Evolutionary conservation across 805 yeast genomes (phyloP).

Genomic region (Saccharomyces jurei): DNA sequence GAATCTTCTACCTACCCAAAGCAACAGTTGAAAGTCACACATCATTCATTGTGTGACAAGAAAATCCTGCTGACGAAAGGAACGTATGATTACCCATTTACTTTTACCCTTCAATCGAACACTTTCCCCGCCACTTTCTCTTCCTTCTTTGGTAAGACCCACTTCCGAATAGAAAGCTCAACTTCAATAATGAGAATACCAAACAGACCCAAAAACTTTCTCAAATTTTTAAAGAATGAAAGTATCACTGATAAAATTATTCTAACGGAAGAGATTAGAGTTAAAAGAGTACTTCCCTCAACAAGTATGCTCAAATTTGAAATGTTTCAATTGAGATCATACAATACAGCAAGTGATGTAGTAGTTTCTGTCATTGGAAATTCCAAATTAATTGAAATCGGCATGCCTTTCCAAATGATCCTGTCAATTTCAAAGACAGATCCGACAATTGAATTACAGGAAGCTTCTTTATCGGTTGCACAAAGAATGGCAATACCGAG

Average conservation of each 20-base stretch:
- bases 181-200: conserved; percentile 2
- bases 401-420: conserved; percentile 7
- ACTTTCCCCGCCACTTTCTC: conserved; percentile 8
- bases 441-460: conserved; percentile 2
- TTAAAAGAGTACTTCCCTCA: conserved; percentile 11
- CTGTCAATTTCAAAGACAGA: conserved; percentile 4
- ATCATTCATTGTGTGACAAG: not conserved
- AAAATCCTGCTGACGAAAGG: conserved; percentile 4
- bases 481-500: conserved; percentile 16
- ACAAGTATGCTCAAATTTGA: not conserved
- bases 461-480: conserved; percentile 5
- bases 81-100: conserved; percentile 12
- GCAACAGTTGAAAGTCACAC: not conserved
- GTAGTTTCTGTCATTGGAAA: conserved; percentile 5
- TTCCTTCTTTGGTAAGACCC: conserved; percentile 10
- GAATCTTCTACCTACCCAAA: not conserved
- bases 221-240: conserved; percentile 1
- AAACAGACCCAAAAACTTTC: conserved; percentile 3
- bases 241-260: conserved; percentile 9
- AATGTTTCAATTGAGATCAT: not conserved
- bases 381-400: conserved; percentile 12
- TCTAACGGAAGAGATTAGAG: conserved; percentile 9
- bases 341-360: not conserved
- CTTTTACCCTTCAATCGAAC: conserved; percentile 7
- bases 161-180: conserved; percentile 11